Base-by-base conservation (phyloP, 495 filamentous ascomycete genomes). In the Patellaria atrata region DNA sequence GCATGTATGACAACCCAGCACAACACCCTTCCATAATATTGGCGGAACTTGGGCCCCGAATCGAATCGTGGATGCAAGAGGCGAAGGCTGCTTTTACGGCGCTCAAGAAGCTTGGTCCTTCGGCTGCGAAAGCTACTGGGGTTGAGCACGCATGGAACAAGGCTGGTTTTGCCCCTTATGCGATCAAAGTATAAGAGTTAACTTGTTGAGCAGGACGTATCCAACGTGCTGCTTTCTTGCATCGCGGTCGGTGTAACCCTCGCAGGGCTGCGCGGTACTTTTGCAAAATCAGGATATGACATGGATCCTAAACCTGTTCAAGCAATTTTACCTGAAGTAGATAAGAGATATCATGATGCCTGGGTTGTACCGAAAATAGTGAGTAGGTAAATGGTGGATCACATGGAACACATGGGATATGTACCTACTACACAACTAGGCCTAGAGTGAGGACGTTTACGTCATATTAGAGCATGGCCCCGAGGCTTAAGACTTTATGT, bases 361-460 rank as follows among this genome's bases (percentile, higher is more conserved):
- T 89, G 82, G 82, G 62, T 73, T 40, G 76, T 86, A 37, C 79
- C 79, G 4, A 75, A 73, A 52, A 43, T 85, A 16, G 37, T 35
- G 13, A 44, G 26, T 33, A 8, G 7, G 33, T 48, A 26, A 32
- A 11, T 4, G 37, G 3, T 15, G 31, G 24, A 8, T 30, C 9
- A 15, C 4, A 11, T 11, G 30, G 16, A 3, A 9, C 15, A 12
- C 13, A 32, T 13, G 10, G 9, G 18, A 19, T n/a, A n/a, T n/a
- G n/a, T n/a, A n/a, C n/a, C n/a, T n/a, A n/a, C n/a, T n/a, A n/a
- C n/a, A n/a, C n/a, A n/a, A n/a, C n/a, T n/a, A n/a, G n/a, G n/a
- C n/a, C n/a, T n/a, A n/a, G n/a, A n/a, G n/a, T n/a, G n/a, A n/a
- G n/a, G n/a, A n/a, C n/a, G n/a, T n/a, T n/a, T n/a, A n/a, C n/a